Percentiles rank a stretch among this genome's conserved stretches.
These are phyloP conservation scores for Nitzschia putrida DNA, from an alignment of 108 stramenopile genomes.

Conservation along the genomic window DNA sequence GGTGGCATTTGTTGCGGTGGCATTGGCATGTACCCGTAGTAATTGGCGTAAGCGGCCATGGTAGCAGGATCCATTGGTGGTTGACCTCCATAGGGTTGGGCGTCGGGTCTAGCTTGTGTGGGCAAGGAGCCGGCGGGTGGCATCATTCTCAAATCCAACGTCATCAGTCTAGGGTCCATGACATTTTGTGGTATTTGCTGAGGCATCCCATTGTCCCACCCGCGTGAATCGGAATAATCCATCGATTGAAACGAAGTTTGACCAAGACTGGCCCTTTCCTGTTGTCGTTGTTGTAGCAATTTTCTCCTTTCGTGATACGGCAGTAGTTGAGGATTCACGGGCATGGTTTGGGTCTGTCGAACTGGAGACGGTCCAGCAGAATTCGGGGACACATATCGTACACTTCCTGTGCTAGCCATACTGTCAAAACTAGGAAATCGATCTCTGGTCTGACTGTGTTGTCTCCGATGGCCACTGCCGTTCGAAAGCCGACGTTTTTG, in stretches of 20 bases:
- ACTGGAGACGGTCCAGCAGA: conserved; percentile 4
- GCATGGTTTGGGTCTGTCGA: conserved; percentile 2
- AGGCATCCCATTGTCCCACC: not conserved
- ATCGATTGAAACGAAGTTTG: not conserved
- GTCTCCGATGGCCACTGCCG: not conserved
- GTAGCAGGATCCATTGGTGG: conserved; percentile 23
- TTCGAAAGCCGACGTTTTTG: conserved; percentile 6
- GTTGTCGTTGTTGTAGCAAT: conserved; percentile 35
- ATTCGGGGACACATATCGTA: conserved; percentile 7
- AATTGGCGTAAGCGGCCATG: conserved; percentile 12
- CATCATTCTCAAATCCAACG: not conserved
- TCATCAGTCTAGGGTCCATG: not conserved
- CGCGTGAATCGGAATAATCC: conserved; percentile 10
- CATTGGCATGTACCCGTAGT: conserved; percentile 22
- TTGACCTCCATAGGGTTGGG: conserved; percentile 9
- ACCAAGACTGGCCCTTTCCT: conserved; percentile 31
- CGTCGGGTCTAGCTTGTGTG: conserved; percentile 3
- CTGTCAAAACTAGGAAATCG: conserved; percentile 42
- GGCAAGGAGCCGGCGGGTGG: not conserved
- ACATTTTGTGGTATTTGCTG: not conserved
- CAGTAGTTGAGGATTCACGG: conserved; percentile 42
- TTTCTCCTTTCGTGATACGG: conserved; percentile 60
- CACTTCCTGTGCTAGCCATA: conserved; percentile 37
- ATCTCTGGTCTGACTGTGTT: conserved; percentile 4
- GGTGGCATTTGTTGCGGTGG: conserved; percentile 10